These are phyloP conservation scores for Dioscorea alata DNA, from an alignment of 106 monocot genomes.

Conservation along the genomic window DNA sequence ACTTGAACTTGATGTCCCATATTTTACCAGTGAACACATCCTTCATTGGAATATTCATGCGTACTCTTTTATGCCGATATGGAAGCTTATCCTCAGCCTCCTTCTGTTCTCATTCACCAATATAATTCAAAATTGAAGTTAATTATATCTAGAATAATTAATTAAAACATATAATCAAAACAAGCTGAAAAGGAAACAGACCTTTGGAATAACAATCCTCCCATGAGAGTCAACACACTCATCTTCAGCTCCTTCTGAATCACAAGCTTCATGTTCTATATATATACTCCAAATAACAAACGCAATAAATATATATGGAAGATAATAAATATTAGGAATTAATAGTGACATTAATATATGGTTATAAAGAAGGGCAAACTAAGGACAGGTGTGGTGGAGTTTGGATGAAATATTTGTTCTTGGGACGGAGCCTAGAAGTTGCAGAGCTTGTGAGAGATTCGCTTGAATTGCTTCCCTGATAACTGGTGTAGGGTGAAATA, in stretches of 20 bases:
- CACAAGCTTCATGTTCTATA: not conserved
- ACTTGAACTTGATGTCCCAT: not conserved
- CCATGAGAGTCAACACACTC: not conserved
- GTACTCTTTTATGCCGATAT: not conserved
- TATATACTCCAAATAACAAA: not conserved
- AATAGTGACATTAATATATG: too few relatives aligned
- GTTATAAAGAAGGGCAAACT: too few relatives aligned
- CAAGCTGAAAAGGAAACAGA: not conserved
- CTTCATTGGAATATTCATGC: not conserved
- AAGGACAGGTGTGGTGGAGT: too few relatives aligned
- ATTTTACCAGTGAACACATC: not conserved
- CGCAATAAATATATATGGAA: too few relatives aligned
- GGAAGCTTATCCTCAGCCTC: not conserved
- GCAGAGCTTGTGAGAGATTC: too few relatives aligned
- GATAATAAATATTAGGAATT: too few relatives aligned
- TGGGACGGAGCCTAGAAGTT: too few relatives aligned
- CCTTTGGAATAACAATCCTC: constrained; percentile 3
- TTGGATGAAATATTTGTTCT: too few relatives aligned
- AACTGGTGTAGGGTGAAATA: too few relatives aligned
- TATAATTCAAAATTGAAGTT: not conserved
- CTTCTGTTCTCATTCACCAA: not conserved
- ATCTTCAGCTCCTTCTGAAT: not conserved
- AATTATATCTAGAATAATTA: not conserved
- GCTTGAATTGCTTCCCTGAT: too few relatives aligned
- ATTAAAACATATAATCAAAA: not conserved